phyloP scores from a whole-genome alignment of 148 eudicot species.

The Rhododendron vialii region DNA sequence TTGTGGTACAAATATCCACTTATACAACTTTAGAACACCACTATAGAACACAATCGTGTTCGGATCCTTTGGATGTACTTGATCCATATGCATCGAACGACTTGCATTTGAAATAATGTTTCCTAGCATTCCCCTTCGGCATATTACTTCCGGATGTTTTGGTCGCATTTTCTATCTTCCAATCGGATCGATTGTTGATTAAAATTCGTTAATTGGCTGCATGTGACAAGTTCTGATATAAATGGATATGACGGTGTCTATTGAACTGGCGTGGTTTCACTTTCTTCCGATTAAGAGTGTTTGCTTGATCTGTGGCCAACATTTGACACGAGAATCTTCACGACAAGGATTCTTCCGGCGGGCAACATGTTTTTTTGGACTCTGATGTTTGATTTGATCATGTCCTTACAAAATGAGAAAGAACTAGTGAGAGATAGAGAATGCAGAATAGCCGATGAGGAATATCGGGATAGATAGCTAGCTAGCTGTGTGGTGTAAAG shows the following conservation, averaged over 20 bases:
- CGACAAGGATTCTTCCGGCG: background rate
- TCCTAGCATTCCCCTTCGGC: background rate
- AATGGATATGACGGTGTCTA: too few species aligned
- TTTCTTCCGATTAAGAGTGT: background rate
- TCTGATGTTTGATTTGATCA: too few species aligned
- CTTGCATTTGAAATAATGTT: background rate
- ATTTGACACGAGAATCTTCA: background rate
- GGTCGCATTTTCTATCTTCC: background rate
- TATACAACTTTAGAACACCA: too few species aligned
- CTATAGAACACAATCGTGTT: background rate
- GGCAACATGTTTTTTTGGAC: background rate
- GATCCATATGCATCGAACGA: background rate
- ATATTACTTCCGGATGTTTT: background rate
- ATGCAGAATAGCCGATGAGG: too few species aligned
- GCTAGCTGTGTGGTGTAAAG: too few species aligned
- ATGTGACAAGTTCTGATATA: background rate
- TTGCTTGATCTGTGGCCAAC: background rate
- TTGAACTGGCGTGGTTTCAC: background rate
- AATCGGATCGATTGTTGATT: background rate
- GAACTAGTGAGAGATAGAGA: background rate
- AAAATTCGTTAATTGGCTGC: background rate
- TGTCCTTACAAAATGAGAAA: background rate
- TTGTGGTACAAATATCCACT: too few species aligned
- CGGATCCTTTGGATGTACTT: background rate
- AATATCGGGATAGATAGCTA: background rate